A percentile compares a stretch with the other conserved stretches of the same genome.
These are phyloP conservation scores for Colletotrichum australisinense DNA, from an alignment of 2,329 filamentous ascomycete genomes.

Conservation along the genomic window DNA sequence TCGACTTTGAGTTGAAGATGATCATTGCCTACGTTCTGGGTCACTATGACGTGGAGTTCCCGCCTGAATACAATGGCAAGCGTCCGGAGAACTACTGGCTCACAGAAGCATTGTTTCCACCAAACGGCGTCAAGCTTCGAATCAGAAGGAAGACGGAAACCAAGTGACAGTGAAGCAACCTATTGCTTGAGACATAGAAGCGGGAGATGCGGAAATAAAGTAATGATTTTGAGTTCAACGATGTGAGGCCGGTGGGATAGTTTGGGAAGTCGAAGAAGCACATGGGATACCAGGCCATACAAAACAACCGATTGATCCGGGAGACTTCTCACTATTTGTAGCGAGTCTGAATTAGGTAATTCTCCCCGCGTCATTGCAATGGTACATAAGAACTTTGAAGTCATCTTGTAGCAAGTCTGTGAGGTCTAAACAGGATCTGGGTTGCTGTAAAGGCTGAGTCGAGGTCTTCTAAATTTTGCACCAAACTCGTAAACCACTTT, in stretches of 20 bases:
- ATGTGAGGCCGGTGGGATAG: neutral
- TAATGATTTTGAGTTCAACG: neutral
- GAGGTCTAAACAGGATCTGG: too few species aligned
- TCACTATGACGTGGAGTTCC: slow-evolving; percentile 35
- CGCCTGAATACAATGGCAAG: slow-evolving; percentile 30
- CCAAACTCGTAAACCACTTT: too few species aligned
- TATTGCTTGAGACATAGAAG: too few species aligned
- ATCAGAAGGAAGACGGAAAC: slow-evolving; percentile 16
- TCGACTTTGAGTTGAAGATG: slow-evolving; percentile 48
- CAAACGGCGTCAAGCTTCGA: slow-evolving; percentile 13
- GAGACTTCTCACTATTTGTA: too few species aligned
- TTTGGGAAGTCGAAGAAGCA: neutral
- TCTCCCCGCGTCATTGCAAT: too few species aligned
- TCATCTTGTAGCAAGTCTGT: too few species aligned
- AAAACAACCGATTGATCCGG: neutral
- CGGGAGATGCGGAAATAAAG: neutral
- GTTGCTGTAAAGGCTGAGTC: too few species aligned
- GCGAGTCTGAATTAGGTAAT: too few species aligned
- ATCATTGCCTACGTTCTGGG: slow-evolving; percentile 36
- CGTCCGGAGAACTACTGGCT: slow-evolving; percentile 32
- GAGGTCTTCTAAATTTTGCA: too few species aligned
- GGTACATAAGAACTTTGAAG: too few species aligned
- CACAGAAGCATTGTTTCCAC: slow-evolving; percentile 29
- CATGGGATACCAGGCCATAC: neutral
- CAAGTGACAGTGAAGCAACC: neutral